A percentile compares a stretch with the other conserved stretches of the same genome.
Evolutionary conservation across 306 rosid species (phyloP).

Genomic region (Cercis canadensis): DNA sequence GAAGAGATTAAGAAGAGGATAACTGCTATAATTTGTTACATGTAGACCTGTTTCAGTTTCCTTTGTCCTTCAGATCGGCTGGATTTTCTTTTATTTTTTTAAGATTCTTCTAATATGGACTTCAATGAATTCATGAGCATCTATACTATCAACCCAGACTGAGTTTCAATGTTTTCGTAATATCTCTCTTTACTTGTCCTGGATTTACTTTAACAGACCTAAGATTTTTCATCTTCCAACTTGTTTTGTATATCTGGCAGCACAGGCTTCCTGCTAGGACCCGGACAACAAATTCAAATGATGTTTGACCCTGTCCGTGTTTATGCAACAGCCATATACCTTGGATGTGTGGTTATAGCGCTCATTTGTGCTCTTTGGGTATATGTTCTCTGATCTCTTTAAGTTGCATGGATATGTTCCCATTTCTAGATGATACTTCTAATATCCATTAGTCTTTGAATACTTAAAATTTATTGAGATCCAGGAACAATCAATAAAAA

Average conservation of each 20-base stretch:
- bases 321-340: slow-evolving; percentile 80
- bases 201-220: slow-evolving; percentile 15
- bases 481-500: neutral
- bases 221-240: slow-evolving; percentile 29
- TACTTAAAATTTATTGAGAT: neutral
- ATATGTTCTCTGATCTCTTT: slow-evolving; percentile 46
- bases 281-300: slow-evolving; percentile 70
- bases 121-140: neutral
- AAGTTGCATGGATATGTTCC: neutral
- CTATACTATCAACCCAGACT: neutral
- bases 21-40: neutral
- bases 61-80: neutral
- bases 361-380: slow-evolving; percentile 94
- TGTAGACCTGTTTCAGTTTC: neutral
- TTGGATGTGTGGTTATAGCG: slow-evolving; percentile 85
- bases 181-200: slow-evolving; percentile 24
- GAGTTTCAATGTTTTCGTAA: neutral
- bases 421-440: neutral
- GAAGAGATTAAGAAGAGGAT: neutral
- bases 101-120: neutral
- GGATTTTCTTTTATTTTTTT: neutral
- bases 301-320: slow-evolving; percentile 88
- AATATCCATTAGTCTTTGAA: too few species aligned
- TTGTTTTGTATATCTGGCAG: slow-evolving; percentile 65
- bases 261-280: slow-evolving; percentile 94